Base-by-base conservation (phyloP, 169 alveolate genomes). In the Plasmodium adleri region DNA sequence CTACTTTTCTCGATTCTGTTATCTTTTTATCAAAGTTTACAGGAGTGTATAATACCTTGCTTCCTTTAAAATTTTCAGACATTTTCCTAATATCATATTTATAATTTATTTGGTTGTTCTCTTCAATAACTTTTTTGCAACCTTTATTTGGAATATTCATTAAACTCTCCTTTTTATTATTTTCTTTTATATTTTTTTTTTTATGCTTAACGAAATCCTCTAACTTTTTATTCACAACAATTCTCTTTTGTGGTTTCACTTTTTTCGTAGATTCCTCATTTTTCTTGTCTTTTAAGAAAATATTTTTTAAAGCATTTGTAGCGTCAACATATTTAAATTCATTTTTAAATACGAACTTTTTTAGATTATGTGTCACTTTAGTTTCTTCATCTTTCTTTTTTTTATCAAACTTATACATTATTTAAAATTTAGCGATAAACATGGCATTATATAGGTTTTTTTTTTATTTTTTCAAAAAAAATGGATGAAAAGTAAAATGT, bases 281-380 rank as follows among this genome's bases (percentile, higher is more conserved):
- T 32, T 78, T 78, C 24, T 78, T 78, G 60, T 78, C 89, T 78
- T 66, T 78, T 78, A 66, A 66, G 67, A 78, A 78, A 64, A 78
- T 64, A 78, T 63, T 78, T 58, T 78, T 78, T 58, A 78, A 78
- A 64, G 67, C 70, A 45, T 78, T 78, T 39, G 89, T 78, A 49
- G 89, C 89, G 17, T 78, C 89, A 13, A 78, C 89, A 70, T 78
- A 78, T 71, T 78, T 78, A 56, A 26, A 78, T 64, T 78, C 89
- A 78, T 78, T 78, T 67, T 78, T 78, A 66, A 64, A 78, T 45
- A 64, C 22, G 47, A 78, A 78, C 13, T 67, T 64, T 78, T 63
- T 78, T 58, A 3, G 17, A 58, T 78, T 66, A 58, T 47, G 64
- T 43, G 43, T 50, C 67, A 67, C 22, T 22, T 64, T 66, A 13